Percentiles rank a stretch among this genome's conserved stretches.
Evolutionary conservation across 2,329 filamentous ascomycete genomes (phyloP).

Genomic region (Fusarium sp.): DNA sequence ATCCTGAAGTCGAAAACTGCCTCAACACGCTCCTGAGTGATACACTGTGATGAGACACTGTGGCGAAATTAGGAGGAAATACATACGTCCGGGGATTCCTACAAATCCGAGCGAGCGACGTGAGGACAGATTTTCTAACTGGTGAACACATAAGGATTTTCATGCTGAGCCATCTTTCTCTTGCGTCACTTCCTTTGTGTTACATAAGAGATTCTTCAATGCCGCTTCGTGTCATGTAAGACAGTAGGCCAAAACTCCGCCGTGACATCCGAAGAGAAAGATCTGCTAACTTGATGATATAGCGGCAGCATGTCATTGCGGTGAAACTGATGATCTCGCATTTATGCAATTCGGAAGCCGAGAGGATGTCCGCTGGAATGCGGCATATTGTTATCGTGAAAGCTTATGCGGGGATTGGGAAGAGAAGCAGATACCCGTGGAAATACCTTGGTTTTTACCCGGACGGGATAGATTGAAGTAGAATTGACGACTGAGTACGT

Average conservation of each 20-base stretch:
- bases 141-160: too few species aligned
- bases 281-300: neutral
- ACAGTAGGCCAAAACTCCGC: neutral
- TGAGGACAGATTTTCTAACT: too few species aligned
- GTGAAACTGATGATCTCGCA: neutral
- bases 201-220: too few species aligned
- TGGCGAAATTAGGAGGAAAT: too few species aligned
- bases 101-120: too few species aligned
- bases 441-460: neutral
- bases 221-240: neutral
- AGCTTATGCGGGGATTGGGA: rapidly evolving
- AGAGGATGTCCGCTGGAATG: neutral
- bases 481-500: neutral
- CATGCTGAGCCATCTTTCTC: too few species aligned
- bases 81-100: too few species aligned
- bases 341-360: slow-evolving; percentile 16
- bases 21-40: too few species aligned
- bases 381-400: neutral
- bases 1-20: too few species aligned
- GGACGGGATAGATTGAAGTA: neutral
- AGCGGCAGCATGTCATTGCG: neutral
- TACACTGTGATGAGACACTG: too few species aligned
- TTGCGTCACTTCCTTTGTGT: too few species aligned
- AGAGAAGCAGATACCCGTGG: neutral
- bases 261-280: too few species aligned